A percentile compares a stretch with the other conserved stretches of the same genome.
These are phyloP conservation scores for Datura wrightii DNA, from an alignment of 257 asterid genomes.

Conservation along the genomic window DNA sequence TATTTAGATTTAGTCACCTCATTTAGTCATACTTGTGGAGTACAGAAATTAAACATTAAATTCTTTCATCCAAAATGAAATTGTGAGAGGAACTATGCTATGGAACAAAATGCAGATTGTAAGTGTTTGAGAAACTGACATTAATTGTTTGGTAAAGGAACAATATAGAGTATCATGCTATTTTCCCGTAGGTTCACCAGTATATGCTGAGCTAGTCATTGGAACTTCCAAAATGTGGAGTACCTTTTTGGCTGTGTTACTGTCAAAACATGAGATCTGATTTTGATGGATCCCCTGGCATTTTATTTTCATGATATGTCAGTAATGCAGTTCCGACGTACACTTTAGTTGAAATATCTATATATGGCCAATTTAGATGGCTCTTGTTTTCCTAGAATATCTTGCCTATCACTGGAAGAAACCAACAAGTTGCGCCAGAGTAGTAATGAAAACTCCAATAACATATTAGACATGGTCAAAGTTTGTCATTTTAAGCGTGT, in stretches of 20 bases:
- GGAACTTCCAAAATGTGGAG: background rate
- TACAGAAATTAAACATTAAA: background rate
- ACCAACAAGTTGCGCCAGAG: background rate
- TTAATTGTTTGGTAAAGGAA: background rate
- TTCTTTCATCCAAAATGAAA: background rate
- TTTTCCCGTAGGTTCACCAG: background rate
- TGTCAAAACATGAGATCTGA: background rate
- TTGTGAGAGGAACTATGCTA: background rate
- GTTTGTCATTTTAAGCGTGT: background rate
- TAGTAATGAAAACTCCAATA: background rate
- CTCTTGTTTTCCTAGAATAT: conserved; percentile 16
- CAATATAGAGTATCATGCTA: background rate
- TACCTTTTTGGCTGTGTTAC: background rate
- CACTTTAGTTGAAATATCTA: background rate
- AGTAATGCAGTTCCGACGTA: background rate
- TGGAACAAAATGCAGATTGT: background rate
- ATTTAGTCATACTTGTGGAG: background rate
- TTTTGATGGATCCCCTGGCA: conserved; percentile 7
- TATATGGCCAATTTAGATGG: background rate
- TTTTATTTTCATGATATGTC: background rate
- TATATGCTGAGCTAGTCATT: background rate
- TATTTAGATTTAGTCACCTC: background rate
- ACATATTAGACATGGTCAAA: conserved; percentile 1
- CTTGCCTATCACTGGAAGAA: background rate
- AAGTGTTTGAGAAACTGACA: background rate